Conservation (phyloP, 441 rosid genomes). For the Adansonia grandidieri region DNA sequence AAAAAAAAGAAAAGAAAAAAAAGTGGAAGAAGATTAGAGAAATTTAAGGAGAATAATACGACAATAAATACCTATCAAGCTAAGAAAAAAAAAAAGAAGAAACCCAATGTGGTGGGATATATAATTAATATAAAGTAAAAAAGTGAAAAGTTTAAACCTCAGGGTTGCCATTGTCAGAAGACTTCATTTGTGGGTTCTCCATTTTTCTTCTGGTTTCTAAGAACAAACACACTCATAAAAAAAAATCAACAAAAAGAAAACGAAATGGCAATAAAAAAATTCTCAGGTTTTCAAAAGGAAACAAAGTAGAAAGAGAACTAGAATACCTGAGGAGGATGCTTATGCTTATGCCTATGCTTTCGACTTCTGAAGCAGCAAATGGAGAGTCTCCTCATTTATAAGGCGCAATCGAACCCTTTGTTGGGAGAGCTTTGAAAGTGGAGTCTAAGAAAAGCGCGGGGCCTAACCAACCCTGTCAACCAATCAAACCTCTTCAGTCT, state of each 20-base stretch:
- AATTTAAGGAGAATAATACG: background rate
- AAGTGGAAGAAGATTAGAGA: too few species aligned
- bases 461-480: slow-evolving; percentile 34
- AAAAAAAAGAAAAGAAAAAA: background rate
- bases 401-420: slow-evolving; percentile 33
- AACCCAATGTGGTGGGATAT: background rate
- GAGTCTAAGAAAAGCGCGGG: slow-evolving; percentile 55
- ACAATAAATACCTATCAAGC: background rate
- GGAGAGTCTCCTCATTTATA: slow-evolving; percentile 50
- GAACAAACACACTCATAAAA: slow-evolving; percentile 20
- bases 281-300: background rate
- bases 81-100: background rate
- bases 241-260: slow-evolving; percentile 21
- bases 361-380: slow-evolving; percentile 46
- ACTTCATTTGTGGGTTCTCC: slow-evolving; percentile 43
- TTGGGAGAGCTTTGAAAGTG: slow-evolving; percentile 33
- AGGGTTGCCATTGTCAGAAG: slow-evolving; percentile 35
- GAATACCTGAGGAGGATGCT: slow-evolving; percentile 38
- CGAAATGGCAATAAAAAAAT: slow-evolving; percentile 10
- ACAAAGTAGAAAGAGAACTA: slow-evolving; percentile 9
- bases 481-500: slow-evolving; percentile 19
- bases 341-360: slow-evolving; percentile 18
- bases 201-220: slow-evolving; percentile 52
- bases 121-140: background rate
- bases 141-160: slow-evolving; percentile 42